Base-by-base conservation (phyloP, 257 asterid genomes). In the Gentiana straminea region DNA sequence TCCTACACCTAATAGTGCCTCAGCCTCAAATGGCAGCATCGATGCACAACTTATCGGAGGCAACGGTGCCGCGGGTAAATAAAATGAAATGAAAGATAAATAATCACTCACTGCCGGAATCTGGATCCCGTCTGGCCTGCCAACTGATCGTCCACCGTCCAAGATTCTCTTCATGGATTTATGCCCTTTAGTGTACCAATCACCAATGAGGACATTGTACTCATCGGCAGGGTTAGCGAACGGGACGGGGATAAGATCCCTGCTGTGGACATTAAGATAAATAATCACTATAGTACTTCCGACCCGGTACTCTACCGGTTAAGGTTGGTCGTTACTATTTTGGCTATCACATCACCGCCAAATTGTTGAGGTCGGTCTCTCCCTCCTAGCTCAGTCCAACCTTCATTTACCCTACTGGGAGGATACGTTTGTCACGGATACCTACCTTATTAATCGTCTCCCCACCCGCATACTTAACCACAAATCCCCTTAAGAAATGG, bases 131-230 rank as follows among this genome's bases (percentile, higher is more conserved):
- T 73, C 80, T 0, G 85, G 82, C 65, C 77, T 70, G 1, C 67
- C 78, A 36, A 79, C 50, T 11, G 80, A 55, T 24, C 62, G 66
- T 0, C 85, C 85, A 0, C 68, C 58, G n/a, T 79, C 82, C 41
- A 79, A 71, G 8, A 51, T 49, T 15, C 35, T 65, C 68, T 57
- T 68, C 55, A 79, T 57, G 43, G 62, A 5, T 64, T 73, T 79
- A 66, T 79, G 85, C 13, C 85, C 85, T 62, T 70, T 75, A 62
- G 62, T 70, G 63, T 79, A 79, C 85, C 85, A 79, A 38, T 79
- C 85, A 1, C 85, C 85, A 34, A 73, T 53, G 35, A 75, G 53
- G 9, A 79, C 68, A 1, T 68, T 15, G 24, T 15, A 15, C 24
- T 15, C 24, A 15, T 15, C 24, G 24, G 24, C 24, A 15, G 24